phyloP scores from a whole-genome alignment of 306 rosid genomes.

The Fragaria iinumae region DNA sequence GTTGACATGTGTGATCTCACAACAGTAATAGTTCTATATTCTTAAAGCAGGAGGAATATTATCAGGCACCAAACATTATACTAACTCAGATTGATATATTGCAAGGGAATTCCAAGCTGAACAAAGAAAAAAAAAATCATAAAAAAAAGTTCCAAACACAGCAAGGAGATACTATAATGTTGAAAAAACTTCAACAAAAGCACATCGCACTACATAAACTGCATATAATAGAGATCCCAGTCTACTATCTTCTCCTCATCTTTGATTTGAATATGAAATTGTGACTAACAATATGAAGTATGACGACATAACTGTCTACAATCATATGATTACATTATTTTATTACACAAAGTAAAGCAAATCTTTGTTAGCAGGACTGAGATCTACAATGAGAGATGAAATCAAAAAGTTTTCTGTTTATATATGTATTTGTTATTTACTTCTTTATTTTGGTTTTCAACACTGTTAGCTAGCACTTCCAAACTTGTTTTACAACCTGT shows the following conservation, averaged over 20 bases:
- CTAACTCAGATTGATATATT: constrained; percentile 16
- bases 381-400: background rate
- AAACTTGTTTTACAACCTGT: constrained; percentile 40
- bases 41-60: constrained; percentile 31
- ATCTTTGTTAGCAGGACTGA: background rate
- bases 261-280: background rate
- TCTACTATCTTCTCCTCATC: background rate
- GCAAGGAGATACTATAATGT: background rate
- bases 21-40: background rate
- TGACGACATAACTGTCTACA: background rate
- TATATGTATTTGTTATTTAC: background rate
- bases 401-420: background rate
- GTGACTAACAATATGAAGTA: background rate
- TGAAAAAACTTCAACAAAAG: background rate
- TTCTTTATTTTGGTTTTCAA: background rate
- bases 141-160: background rate
- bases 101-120: background rate
- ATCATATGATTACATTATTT: background rate
- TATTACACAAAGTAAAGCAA: background rate
- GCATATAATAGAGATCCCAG: background rate
- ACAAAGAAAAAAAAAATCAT: background rate
- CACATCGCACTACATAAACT: background rate
- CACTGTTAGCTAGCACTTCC: constrained; percentile 5
- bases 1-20: background rate
- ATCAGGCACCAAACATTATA: constrained; percentile 35